phyloP scores from a whole-genome alignment of 225 moss, liverwort and hornwort genomes.

The Ulota crispa region DNA sequence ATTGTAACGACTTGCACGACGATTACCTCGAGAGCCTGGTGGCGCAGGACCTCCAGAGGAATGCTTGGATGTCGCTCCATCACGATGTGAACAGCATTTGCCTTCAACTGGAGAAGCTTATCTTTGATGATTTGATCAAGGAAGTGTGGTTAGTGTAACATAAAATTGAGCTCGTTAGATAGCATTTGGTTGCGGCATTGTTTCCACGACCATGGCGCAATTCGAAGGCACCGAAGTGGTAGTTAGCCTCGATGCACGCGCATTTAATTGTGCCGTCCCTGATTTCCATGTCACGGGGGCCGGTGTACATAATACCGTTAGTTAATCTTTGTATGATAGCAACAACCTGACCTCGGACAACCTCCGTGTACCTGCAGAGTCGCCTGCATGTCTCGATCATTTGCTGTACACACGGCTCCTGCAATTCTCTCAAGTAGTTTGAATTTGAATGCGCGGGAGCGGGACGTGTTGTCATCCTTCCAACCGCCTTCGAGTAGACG shows the following conservation, averaged over 20 bases:
- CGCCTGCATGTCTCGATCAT: neutral
- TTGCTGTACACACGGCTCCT: neutral
- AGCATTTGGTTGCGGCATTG: neutral
- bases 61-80: conserved; percentile 46
- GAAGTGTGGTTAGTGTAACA: conserved; percentile 30
- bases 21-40: conserved; percentile 70
- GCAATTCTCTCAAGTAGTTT: neutral
- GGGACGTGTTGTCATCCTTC: neutral
- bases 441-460: neutral
- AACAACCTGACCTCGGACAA: neutral
- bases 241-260: neutral
- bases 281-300: neutral
- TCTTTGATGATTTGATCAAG: conserved; percentile 56
- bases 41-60: conserved; percentile 42
- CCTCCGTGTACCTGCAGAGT: neutral
- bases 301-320: conserved; percentile 7
- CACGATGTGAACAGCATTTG: conserved; percentile 47
- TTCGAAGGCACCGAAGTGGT: neutral
- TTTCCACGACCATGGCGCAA: neutral
- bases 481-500: neutral
- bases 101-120: conserved; percentile 49
- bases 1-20: conserved; percentile 38
- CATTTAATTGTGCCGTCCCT: neutral
- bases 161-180: neutral
- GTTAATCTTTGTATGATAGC: conserved; percentile 13